Conservation (phyloP, 257 asterid genomes). For the Nicotiana attenuata region DNA sequence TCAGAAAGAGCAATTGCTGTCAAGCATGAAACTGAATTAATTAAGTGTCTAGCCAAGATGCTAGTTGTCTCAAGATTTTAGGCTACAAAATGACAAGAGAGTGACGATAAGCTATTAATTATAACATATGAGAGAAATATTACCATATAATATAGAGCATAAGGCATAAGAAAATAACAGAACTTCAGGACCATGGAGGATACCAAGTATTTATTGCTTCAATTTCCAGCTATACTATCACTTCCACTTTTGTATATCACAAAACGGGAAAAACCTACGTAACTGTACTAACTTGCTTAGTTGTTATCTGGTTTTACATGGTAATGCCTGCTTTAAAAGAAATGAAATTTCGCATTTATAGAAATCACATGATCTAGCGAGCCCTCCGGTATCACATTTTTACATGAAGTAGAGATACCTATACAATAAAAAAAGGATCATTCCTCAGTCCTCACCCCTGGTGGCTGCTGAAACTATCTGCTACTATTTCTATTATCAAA, state of each 20-base stretch:
- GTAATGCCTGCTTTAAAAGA: not conserved
- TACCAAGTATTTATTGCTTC: not conserved
- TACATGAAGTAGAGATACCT: not conserved
- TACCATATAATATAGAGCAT: not conserved
- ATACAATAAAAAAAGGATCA: not conserved
- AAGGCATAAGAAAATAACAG: not conserved
- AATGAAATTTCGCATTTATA: not conserved
- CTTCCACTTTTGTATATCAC: not conserved
- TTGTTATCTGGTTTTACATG: not conserved
- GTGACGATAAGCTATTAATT: not conserved
- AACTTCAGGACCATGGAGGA: not conserved
- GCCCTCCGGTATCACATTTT: not conserved
- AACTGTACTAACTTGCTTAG: not conserved
- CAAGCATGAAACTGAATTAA: constrained; percentile 22
- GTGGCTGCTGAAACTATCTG: not conserved
- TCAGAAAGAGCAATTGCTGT: constrained; percentile 95
- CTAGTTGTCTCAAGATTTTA: not conserved
- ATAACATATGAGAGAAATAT: not conserved
- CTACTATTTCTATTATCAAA: not conserved
- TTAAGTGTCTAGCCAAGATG: constrained; percentile 11
- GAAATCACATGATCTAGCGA: not conserved
- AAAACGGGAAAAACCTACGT: not conserved
- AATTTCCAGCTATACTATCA: not conserved
- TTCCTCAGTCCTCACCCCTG: not conserved
- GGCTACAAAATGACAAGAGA: not conserved